These are phyloP conservation scores for Metschnikowia peoriensis DNA, from an alignment of 805 yeast species.

Conservation along the genomic window DNA sequence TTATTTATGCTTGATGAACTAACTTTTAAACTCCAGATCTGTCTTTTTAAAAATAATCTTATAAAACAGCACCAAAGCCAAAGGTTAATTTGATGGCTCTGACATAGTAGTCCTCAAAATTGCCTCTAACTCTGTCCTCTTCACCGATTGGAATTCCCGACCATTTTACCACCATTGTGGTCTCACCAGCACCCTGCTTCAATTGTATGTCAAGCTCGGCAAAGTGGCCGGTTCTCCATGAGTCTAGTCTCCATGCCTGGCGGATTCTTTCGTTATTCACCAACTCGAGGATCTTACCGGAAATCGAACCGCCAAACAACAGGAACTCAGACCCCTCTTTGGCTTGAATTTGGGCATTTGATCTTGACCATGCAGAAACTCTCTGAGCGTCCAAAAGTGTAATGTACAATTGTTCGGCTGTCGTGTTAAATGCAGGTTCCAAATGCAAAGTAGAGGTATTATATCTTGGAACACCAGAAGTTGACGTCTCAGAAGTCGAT, in stretches of 20 bases:
- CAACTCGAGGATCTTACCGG: slow-evolving; percentile 64
- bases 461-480: slow-evolving; percentile 51
- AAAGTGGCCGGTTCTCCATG: slow-evolving; percentile 85
- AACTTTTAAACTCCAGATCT: too few relatives aligned
- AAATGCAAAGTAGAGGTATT: slow-evolving; percentile 79
- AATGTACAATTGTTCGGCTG: slow-evolving; percentile 79
- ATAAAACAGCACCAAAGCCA: slow-evolving; percentile 93
- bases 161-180: slow-evolving; percentile 74
- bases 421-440: slow-evolving; percentile 78
- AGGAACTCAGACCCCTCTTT: slow-evolving; percentile 60
- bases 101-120: slow-evolving; percentile 87
- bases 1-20: too few relatives aligned
- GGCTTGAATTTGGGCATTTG: slow-evolving; percentile 55
- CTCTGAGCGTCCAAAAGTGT: slow-evolving; percentile 76
- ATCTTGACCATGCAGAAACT: slow-evolving; percentile 89
- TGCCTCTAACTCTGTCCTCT: slow-evolving; percentile 80
- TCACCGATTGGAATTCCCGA: slow-evolving; percentile 93
- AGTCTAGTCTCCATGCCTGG: slow-evolving; percentile 82
- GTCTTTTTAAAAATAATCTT: slow-evolving; percentile 8
- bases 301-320: slow-evolving; percentile 84
- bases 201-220: slow-evolving; percentile 67
- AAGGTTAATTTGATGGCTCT: slow-evolving; percentile 87
- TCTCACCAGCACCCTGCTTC: slow-evolving; percentile 79
- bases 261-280: slow-evolving; percentile 58
- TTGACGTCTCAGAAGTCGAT: slow-evolving; percentile 1